Conservation (phyloP, 2,329 filamentous ascomycete genomes). For the Lecanicillium sp. region DNA sequence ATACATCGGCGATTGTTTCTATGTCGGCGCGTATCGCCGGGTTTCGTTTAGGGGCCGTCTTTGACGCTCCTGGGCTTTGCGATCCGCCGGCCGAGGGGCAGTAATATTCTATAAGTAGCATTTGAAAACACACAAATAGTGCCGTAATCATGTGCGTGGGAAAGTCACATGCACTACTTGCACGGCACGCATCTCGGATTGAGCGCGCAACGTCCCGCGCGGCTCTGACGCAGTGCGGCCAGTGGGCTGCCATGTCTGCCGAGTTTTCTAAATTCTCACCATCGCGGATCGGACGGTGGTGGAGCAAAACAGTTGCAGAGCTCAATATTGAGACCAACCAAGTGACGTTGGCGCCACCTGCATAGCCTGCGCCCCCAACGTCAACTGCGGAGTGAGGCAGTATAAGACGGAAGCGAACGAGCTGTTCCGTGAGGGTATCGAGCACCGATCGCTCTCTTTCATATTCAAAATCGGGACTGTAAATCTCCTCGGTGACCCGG, state of each 20-base stretch:
- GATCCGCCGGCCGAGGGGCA: slow-evolving; percentile 4
- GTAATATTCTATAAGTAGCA: slow-evolving; percentile 15
- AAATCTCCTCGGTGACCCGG: slow-evolving; percentile 13
- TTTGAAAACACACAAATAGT: slow-evolving; percentile 12
- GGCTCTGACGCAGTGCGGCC: slow-evolving; percentile 16
- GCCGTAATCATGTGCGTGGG: slow-evolving; percentile 13
- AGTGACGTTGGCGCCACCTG: slow-evolving; percentile 11
- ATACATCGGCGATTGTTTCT: slow-evolving; percentile 12
- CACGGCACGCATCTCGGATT: slow-evolving; percentile 13
- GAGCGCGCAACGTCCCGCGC: slow-evolving; percentile 12
- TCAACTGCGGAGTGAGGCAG: slow-evolving; percentile 15
- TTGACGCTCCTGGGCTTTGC: neutral
- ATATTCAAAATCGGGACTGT: slow-evolving; percentile 9
- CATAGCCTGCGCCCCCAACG: slow-evolving; percentile 12
- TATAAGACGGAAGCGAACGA: slow-evolving; percentile 14
- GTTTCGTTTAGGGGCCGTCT: slow-evolving; percentile 4
- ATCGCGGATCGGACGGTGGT: slow-evolving; percentile 12
- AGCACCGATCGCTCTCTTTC: slow-evolving; percentile 6
- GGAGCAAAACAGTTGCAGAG: slow-evolving; percentile 13
- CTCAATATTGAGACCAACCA: slow-evolving; percentile 15
- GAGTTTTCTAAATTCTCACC: slow-evolving; percentile 5
- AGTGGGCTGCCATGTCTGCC: slow-evolving; percentile 12
- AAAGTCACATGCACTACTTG: slow-evolving; percentile 9
- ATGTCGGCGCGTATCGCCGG: slow-evolving; percentile 13
- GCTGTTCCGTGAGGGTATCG: slow-evolving; percentile 11